Evolutionary conservation across 148 eudicot species (phyloP).

Genomic region (Beta vulgaris): DNA sequence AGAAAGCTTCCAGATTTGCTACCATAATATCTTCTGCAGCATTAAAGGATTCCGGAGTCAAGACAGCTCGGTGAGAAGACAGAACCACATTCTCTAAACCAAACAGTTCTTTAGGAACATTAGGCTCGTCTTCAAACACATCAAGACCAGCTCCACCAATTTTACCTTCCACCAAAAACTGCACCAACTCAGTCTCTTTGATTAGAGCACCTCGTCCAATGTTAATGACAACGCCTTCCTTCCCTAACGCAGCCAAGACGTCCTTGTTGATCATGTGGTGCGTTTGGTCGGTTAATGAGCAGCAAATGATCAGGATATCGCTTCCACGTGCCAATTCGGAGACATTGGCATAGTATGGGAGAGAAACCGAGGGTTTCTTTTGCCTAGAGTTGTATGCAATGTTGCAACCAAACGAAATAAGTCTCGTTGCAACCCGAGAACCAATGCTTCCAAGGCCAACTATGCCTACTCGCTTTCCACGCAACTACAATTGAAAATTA

Average conservation of each 20-base stretch:
- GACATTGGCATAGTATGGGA: slow-evolving; percentile 41
- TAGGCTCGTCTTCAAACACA: slow-evolving; percentile 74
- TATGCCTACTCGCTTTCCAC: slow-evolving; percentile 71
- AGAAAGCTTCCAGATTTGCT: slow-evolving; percentile 65
- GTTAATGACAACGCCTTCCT: slow-evolving; percentile 60
- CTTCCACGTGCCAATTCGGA: slow-evolving; percentile 45
- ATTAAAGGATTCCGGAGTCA: slow-evolving; percentile 50
- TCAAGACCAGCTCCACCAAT: slow-evolving; percentile 83
- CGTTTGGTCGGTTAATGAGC: slow-evolving; percentile 58
- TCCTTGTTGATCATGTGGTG: slow-evolving; percentile 61
- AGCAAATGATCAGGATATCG: slow-evolving; percentile 58
- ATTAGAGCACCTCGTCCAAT: slow-evolving; percentile 76
- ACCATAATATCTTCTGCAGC: slow-evolving; percentile 39
- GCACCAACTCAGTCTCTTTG: slow-evolving; percentile 61
- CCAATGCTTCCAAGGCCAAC: slow-evolving; percentile 90
- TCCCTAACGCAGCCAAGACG: slow-evolving; percentile 60
- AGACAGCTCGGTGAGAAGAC: slow-evolving; percentile 69
- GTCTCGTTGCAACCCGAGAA: slow-evolving; percentile 49
- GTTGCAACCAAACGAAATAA: slow-evolving; percentile 61
- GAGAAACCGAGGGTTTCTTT: slow-evolving; percentile 44
- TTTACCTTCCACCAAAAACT: slow-evolving; percentile 48
- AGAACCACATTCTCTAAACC: slow-evolving; percentile 69
- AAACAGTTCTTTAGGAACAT: slow-evolving; percentile 63
- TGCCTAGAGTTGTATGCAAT: slow-evolving; percentile 70
- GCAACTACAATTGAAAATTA: slow-evolving; percentile 40